Conservation (phyloP, 2,329 filamentous ascomycete species). For the Thermomyces lanuginosus region DNA sequence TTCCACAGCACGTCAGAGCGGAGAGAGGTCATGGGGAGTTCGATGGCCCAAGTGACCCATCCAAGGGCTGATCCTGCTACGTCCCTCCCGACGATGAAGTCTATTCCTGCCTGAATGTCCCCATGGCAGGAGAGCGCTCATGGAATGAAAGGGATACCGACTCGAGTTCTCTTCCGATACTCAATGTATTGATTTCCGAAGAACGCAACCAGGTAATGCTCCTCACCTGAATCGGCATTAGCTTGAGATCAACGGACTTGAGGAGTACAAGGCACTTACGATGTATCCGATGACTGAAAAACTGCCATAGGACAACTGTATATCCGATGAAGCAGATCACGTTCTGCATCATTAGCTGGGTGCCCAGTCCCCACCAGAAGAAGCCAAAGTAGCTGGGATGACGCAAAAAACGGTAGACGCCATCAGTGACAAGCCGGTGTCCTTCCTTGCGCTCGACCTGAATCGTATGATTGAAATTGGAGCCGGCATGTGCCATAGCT, state of each 20-base stretch:
- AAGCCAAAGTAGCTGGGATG: conserved; percentile 97
- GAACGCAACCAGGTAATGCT: conserved; percentile 59
- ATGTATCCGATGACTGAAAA: conserved; percentile 59
- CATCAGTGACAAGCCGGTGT: conserved; percentile 68
- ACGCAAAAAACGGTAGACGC: conserved; percentile 58
- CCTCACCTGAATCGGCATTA: conserved; percentile 43
- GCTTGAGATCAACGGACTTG: neutral
- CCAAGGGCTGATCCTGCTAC: too few relatives aligned
- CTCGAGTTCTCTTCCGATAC: conserved; percentile 55
- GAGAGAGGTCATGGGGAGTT: too few relatives aligned
- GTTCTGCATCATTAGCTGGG: conserved; percentile 81
- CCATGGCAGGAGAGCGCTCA: conserved; percentile 10
- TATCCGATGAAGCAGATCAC: conserved; percentile 60
- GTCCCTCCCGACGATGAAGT: too few relatives aligned
- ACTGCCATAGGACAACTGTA: conserved; percentile 60
- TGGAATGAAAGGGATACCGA: conserved; percentile 63
- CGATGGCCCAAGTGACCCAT: too few relatives aligned
- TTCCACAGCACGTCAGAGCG: too few relatives aligned
- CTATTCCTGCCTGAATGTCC: neutral
- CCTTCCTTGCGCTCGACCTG: conserved; percentile 51
- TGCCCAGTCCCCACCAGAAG: conserved; percentile 96
- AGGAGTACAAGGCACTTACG: conserved; percentile 29
- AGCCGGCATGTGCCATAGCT: conserved; percentile 79
- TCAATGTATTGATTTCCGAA: conserved; percentile 67
- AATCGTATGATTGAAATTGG: conserved; percentile 81